phyloP scores from a whole-genome alignment of 1,284 basidiomycete genomes.

The Ustilago sp. region DNA sequence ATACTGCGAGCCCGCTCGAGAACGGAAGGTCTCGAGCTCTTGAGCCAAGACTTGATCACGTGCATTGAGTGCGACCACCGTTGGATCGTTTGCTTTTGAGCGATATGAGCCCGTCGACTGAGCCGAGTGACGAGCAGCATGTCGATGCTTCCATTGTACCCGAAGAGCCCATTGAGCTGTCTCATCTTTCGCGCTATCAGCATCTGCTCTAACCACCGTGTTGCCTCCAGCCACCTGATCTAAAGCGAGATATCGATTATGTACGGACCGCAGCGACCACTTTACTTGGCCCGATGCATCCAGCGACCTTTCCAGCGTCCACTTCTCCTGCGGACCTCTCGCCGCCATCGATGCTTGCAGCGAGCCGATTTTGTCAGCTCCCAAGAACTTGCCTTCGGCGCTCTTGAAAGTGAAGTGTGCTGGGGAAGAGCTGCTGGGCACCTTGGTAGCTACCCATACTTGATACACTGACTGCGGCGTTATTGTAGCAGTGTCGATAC shows the following conservation, averaged over 20 bases:
- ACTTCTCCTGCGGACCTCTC: constrained; percentile 63
- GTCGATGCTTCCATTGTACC: constrained; percentile 64
- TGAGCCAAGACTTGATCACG: constrained; percentile 34
- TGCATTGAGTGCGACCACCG: constrained; percentile 14
- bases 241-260: constrained; percentile 51
- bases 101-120: constrained; percentile 7
- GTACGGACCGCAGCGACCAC: constrained; percentile 41
- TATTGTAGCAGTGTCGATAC: constrained; percentile 2
- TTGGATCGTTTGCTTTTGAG: constrained; percentile 34
- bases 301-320: constrained; percentile 29
- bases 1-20: constrained; percentile 40
- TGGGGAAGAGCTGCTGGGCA: constrained; percentile 35
- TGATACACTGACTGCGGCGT: constrained; percentile 60
- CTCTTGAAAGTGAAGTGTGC: constrained; percentile 55
- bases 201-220: constrained; percentile 53
- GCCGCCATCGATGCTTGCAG: constrained; percentile 55
- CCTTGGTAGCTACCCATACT: constrained; percentile 60
- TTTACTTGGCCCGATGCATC: neutral
- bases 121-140: constrained; percentile 39
- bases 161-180: constrained; percentile 39
- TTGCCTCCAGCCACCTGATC: constrained; percentile 48
- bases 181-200: constrained; percentile 15
- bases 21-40: constrained; percentile 27
- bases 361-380: constrained; percentile 48
- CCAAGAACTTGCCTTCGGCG: constrained; percentile 59